Percentiles rank a stretch among this genome's conserved stretches.
Evolutionary conservation across 2,329 filamentous ascomycete species (phyloP).

Genomic region (Cryphonectria radicalis): DNA sequence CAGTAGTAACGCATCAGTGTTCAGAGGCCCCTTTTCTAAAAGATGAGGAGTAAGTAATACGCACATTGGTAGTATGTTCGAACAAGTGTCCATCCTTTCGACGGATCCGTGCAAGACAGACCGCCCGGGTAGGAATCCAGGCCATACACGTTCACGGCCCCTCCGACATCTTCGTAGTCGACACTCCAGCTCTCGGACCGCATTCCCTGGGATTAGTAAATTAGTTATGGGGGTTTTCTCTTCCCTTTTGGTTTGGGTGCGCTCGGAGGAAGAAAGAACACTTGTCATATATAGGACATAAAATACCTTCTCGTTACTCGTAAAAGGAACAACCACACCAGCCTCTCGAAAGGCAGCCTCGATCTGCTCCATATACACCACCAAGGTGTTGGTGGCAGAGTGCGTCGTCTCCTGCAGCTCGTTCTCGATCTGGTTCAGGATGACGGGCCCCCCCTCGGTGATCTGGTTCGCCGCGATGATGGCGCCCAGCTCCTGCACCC

Average conservation of each 20-base stretch:
- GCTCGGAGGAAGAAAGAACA: not conserved
- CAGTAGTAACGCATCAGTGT: not conserved
- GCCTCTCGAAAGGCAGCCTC: conserved; percentile 49
- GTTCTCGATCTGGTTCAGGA: conserved; percentile 58
- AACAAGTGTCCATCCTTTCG: conserved; percentile 53
- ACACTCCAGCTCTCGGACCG: conserved; percentile 55
- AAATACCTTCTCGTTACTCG: conserved; percentile 51
- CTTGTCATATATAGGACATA: not conserved
- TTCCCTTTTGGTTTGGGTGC: not conserved
- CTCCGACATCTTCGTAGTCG: conserved; percentile 60
- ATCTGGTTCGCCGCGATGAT: conserved; percentile 57
- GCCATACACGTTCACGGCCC: conserved; percentile 55
- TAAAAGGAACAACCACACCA: conserved; percentile 54
- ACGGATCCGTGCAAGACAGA: conserved; percentile 52
- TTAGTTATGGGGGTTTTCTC: no score
- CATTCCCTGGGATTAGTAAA: conserved; percentile 39
- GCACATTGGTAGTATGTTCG: conserved; percentile 57
- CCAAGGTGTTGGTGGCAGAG: conserved; percentile 47
- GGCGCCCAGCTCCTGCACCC: conserved; percentile 50
- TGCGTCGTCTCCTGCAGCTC: conserved; percentile 53
- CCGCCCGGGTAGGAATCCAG: conserved; percentile 53
- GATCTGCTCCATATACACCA: conserved; percentile 57
- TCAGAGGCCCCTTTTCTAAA: no score
- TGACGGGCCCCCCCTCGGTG: conserved; percentile 55
- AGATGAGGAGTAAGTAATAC: not conserved